phyloP scores from a whole-genome alignment of 2,329 filamentous ascomycete species.

The Onygenales sp. region DNA sequence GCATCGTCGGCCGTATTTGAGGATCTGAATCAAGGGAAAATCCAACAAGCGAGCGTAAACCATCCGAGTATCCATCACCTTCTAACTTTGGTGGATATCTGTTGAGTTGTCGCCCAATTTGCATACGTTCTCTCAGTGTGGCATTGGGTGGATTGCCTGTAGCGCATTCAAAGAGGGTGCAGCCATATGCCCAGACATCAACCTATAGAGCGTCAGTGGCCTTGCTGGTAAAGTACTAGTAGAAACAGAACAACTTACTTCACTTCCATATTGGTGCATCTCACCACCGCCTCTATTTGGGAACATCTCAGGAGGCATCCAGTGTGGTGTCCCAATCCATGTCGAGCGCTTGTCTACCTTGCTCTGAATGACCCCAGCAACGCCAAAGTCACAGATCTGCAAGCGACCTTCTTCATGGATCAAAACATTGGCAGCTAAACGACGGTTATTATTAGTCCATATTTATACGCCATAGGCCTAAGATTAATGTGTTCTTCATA shows the following conservation, averaged over 20 bases:
- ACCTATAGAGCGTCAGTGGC: constrained; percentile 22
- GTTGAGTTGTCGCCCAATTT: constrained; percentile 36
- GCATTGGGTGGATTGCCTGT: constrained; percentile 41
- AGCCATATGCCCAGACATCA: constrained; percentile 44
- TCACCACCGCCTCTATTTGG: constrained; percentile 21
- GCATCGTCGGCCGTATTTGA: constrained; percentile 36
- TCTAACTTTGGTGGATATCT: constrained; percentile 34
- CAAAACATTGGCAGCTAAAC: constrained; percentile 51
- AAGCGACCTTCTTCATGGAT: constrained; percentile 54
- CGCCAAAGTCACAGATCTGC: constrained; percentile 57
- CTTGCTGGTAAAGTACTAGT: background rate
- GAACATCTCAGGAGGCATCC: constrained; percentile 57
- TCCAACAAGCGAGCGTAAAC: constrained; percentile 36
- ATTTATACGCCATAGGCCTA: background rate
- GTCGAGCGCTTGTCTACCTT: constrained; percentile 53
- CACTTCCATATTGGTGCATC: constrained; percentile 38
- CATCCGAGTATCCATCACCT: constrained; percentile 33
- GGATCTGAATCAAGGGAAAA: constrained; percentile 37
- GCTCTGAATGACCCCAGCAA: constrained; percentile 53
- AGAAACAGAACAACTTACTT: constrained; percentile 23
- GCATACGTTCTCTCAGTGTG: constrained; percentile 38
- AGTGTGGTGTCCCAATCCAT: constrained; percentile 57
- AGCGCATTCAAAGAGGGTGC: constrained; percentile 41
- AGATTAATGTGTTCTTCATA: constrained; percentile 15
- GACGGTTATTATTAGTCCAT: constrained; percentile 1